phyloP scores from a whole-genome alignment of 2,329 filamentous ascomycete genomes.

The Lachnellula hyalina region DNA sequence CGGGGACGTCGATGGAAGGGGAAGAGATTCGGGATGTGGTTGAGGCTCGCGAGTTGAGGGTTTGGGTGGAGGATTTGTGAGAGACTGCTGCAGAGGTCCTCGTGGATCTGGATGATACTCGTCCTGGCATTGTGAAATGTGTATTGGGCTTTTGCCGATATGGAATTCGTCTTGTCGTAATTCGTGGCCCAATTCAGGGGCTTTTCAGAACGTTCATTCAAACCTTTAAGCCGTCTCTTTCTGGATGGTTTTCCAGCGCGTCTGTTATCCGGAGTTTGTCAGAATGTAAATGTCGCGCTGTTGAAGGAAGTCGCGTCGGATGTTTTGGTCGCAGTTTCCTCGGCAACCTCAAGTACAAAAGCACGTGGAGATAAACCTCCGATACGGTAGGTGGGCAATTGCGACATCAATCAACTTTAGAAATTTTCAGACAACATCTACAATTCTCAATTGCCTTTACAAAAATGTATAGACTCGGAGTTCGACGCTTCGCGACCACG shows the following conservation, averaged over 20 bases:
- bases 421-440: background rate
- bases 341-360: background rate
- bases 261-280: background rate
- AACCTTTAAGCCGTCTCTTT: background rate
- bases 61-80: constrained; percentile 37
- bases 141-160: background rate
- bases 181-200: background rate
- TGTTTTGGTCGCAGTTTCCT: background rate
- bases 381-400: background rate
- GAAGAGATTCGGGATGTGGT: constrained; percentile 35
- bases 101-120: constrained; percentile 38
- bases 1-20: constrained; percentile 48
- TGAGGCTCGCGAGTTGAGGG: constrained; percentile 36
- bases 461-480: constrained; percentile 50
- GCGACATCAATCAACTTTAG: background rate
- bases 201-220: background rate
- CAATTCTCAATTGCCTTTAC: background rate
- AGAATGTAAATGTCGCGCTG: background rate
- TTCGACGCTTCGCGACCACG: constrained; percentile 52
- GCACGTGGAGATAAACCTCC: constrained; percentile 1
- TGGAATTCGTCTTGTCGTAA: background rate
- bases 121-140: constrained; percentile 38
- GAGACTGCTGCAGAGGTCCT: constrained; percentile 33
- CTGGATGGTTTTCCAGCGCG: background rate
- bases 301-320: background rate